Percentiles rank a stretch among this genome's conserved stretches.
Conservation (phyloP, 1,284 basidiomycete genomes). For the Ceratobasidium theobromae region DNA sequence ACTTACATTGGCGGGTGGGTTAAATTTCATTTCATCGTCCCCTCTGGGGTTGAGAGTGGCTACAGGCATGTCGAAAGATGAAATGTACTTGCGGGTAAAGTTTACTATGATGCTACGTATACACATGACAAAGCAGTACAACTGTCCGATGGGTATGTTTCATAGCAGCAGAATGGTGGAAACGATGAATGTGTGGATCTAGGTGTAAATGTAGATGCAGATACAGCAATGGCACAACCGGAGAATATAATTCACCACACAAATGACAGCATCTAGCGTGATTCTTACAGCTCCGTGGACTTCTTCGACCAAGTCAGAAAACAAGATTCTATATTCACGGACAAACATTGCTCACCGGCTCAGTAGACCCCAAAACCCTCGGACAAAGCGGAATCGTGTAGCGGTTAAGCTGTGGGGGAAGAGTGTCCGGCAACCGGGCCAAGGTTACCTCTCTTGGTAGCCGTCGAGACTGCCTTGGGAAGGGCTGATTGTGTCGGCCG, state of each 20-base stretch:
- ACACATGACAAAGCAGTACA: neutral
- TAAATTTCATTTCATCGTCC: no score
- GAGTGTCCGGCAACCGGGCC: neutral
- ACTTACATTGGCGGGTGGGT: no score
- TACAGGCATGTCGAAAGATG: neutral
- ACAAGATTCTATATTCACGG: conserved; percentile 1
- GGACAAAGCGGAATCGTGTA: neutral
- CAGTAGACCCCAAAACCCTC: conserved; percentile 5
- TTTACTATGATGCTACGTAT: neutral
- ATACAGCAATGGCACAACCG: no score
- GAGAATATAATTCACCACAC: no score
- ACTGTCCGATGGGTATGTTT: neutral
- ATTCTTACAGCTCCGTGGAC: no score
- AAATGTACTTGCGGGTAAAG: neutral
- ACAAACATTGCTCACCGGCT: conserved; percentile 19
- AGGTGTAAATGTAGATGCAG: no score
- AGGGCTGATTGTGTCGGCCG: conserved; percentile 3
- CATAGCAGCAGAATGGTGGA: neutral
- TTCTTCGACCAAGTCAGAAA: no score
- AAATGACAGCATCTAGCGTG: no score
- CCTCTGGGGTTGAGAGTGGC: no score
- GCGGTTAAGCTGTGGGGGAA: neutral
- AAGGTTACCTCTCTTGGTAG: neutral
- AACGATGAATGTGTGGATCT: neutral
- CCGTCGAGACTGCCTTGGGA: neutral